Evolutionary conservation across 2,329 filamentous ascomycete species (phyloP), one percentile per base, ranked within the genome.

Genomic region (Penicillium sclerotiorum): DNA sequence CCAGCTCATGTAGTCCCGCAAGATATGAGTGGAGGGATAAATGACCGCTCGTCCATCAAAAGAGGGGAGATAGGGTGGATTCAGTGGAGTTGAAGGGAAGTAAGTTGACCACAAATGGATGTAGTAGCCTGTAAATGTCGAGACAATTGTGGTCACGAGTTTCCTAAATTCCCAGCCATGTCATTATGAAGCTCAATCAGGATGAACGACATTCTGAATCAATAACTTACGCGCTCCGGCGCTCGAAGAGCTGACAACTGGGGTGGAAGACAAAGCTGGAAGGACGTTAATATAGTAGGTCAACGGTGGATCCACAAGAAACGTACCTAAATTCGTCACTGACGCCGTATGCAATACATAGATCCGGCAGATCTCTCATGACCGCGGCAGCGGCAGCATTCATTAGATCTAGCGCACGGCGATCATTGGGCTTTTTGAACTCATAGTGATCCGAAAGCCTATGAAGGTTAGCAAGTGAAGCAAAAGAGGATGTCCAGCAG

Each of bases 1-100:
- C 94, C 94, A 99, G 67, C 89, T 92, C 80, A 99, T 84, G 70
- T 99, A 99, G 74, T 99, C 94, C 21, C 92, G 81, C 58, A 99
- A 73, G 68, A 96, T 95, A 61, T 82, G 79, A 6, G 88, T 79
- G 48, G 83, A 89, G 0, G 94, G 94, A 72, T 97, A 99, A 67
- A 87, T 85, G 3, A 99, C 91, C 13, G 91, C 91, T 43, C 94
- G 80, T 1, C 92, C 93, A 70, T 99, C 94, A 66, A 99, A 99
- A 5, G 88, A 93, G 1, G 94, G 94, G 11, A 95, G 75, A 4
- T 62, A 65, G 1, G 90, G 89, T 4, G 85, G 75, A 11, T 86
- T 82, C 25, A 97, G 77, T 5, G 84, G 82, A 15, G 74, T 80
- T n/a, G 85, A 81, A 0, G 86, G 83, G 64, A 96, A 95, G 68